A percentile compares a stretch with the other conserved stretches of the same genome.
These are phyloP conservation scores for Aspergillus leporis DNA, from an alignment of 495 filamentous ascomycete genomes.

Conservation along the genomic window DNA sequence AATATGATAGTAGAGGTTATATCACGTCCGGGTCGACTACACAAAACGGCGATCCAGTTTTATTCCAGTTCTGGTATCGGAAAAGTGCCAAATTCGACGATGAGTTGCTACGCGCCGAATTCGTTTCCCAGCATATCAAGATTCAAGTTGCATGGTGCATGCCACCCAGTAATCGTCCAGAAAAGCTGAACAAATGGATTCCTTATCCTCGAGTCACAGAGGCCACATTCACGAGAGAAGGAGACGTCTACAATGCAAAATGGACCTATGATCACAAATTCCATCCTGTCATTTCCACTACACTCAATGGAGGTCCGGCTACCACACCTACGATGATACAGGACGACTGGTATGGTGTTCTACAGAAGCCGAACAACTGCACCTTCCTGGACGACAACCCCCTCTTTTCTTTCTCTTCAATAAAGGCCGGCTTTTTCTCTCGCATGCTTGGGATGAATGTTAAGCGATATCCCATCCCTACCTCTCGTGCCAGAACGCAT, in stretches of 20 bases:
- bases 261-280: slow-evolving; percentile 64
- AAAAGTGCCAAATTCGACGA: slow-evolving; percentile 55
- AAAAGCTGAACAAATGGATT: slow-evolving; percentile 58
- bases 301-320: slow-evolving; percentile 51
- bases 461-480: slow-evolving; percentile 52
- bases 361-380: slow-evolving; percentile 55
- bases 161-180: slow-evolving; percentile 48
- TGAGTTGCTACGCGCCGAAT: slow-evolving; percentile 58
- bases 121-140: slow-evolving; percentile 51
- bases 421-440: slow-evolving; percentile 42
- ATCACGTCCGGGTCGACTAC: slow-evolving; percentile 53
- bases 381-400: slow-evolving; percentile 58
- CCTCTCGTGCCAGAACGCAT: slow-evolving; percentile 55
- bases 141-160: slow-evolving; percentile 57
- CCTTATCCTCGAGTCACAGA: slow-evolving; percentile 57
- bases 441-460: slow-evolving; percentile 47
- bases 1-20: slow-evolving; percentile 54
- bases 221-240: slow-evolving; percentile 53
- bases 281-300: slow-evolving; percentile 57
- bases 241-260: slow-evolving; percentile 49
- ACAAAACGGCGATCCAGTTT: slow-evolving; percentile 50
- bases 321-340: slow-evolving; percentile 57
- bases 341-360: slow-evolving; percentile 53
- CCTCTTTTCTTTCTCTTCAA: slow-evolving; percentile 49
- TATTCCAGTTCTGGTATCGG: slow-evolving; percentile 56